Conservation (phyloP, 495 filamentous ascomycete genomes). For the Lasiosphaeria ovina region DNA sequence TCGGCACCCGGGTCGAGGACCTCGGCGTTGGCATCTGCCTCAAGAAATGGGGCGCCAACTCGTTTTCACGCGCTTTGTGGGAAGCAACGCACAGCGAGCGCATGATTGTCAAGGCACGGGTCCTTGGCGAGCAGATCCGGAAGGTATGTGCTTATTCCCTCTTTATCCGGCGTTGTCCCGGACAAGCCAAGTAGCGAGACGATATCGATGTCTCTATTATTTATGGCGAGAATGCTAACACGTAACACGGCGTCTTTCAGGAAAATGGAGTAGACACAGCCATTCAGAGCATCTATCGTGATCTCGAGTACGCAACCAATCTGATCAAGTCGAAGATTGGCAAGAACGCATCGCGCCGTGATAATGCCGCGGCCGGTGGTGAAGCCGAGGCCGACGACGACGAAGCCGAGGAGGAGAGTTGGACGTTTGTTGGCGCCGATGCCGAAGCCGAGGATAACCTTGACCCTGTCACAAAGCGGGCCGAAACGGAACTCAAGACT, state of each 20-base stretch:
- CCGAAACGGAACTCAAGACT: constrained; percentile 1
- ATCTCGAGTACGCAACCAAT: constrained; percentile 91
- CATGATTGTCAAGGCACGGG: constrained; percentile 82
- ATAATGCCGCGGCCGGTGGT: constrained; percentile 18
- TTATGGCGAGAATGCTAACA: constrained; percentile 49
- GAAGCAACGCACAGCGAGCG: constrained; percentile 82
- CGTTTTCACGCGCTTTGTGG: constrained; percentile 87
- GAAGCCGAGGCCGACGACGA: constrained; percentile 28
- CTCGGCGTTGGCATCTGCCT: constrained; percentile 88
- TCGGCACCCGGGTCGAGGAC: constrained; percentile 83
- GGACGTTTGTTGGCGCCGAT: constrained; percentile 49
- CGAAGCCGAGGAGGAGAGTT: constrained; percentile 47
- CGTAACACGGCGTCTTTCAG: constrained; percentile 40
- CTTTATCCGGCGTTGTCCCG: background rate
- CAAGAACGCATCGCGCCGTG: constrained; percentile 54
- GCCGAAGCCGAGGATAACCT: constrained; percentile 24
- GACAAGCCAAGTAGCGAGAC: background rate
- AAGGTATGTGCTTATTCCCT: constrained; percentile 55
- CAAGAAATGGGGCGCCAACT: constrained; percentile 79
- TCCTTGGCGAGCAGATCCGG: constrained; percentile 82
- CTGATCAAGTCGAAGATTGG: constrained; percentile 64
- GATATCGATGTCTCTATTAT: background rate
- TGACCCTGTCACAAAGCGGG: constrained; percentile 18
- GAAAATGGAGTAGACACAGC: constrained; percentile 87
- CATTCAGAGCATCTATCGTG: constrained; percentile 90